Evolutionary conservation across 2,329 filamentous ascomycete genomes (phyloP).

Genomic region (Pseudogymnoascus verrucosus): DNA sequence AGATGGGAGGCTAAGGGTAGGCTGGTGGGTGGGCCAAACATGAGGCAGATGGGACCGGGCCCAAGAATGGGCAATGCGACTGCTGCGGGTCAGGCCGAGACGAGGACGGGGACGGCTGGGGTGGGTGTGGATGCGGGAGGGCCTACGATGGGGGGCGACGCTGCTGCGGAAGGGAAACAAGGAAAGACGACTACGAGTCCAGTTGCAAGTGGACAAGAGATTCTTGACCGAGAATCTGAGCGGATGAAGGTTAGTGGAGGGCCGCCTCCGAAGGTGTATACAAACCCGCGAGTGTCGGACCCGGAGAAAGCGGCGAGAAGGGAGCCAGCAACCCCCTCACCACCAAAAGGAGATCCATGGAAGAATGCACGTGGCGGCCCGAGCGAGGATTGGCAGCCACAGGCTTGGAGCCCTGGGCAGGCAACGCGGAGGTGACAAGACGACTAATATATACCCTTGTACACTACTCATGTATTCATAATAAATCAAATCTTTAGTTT

Average conservation of each 20-base stretch:
- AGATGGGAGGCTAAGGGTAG: constrained; percentile 54
- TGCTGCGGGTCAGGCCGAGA: constrained; percentile 12
- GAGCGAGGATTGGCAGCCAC: constrained; percentile 54
- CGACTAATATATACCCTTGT: background rate
- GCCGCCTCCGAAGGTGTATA: background rate
- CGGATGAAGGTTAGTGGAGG: constrained; percentile 1
- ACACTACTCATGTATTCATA: constrained; percentile 5
- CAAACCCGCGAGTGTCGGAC: constrained; percentile 9
- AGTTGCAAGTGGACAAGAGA: background rate
- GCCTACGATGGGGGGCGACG: background rate
- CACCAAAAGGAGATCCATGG: constrained; percentile 41
- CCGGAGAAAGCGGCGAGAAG: constrained; percentile 14
- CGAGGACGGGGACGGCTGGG: background rate
- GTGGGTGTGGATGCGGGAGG: background rate
- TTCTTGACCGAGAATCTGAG: background rate
- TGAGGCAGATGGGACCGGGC: constrained; percentile 24
- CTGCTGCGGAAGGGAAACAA: background rate
- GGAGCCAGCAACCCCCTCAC: constrained; percentile 18
- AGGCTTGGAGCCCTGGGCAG: constrained; percentile 4
- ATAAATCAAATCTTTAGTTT: background rate
- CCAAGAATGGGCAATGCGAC: constrained; percentile 17
- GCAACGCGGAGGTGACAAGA: constrained; percentile 2
- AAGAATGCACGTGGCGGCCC: constrained; percentile 46
- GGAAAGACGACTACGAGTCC: background rate
- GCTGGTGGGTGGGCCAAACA: constrained; percentile 34